Evolutionary conservation across 352 stramenopile species (phyloP).

Genomic region (Phytophthora foliorum): DNA sequence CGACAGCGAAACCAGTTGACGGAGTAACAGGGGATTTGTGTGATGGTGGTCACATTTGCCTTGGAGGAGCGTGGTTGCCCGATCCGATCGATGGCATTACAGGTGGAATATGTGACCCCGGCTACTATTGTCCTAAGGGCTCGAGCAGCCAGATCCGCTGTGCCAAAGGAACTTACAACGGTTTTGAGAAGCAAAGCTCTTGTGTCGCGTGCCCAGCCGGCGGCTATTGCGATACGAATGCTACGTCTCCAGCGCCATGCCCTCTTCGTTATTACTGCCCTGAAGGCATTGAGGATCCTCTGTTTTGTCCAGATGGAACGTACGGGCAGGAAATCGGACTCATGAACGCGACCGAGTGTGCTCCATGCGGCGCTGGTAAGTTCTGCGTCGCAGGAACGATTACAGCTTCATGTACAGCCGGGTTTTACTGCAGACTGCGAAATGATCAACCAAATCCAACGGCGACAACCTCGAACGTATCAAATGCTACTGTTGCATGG

Average conservation of each 20-base stretch:
- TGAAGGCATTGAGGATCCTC: constrained; percentile 46
- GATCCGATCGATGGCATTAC: constrained; percentile 65
- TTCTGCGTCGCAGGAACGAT: constrained; percentile 84
- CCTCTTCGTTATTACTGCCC: constrained; percentile 81
- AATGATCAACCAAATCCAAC: constrained; percentile 71
- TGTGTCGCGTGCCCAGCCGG: constrained; percentile 70
- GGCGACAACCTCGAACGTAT: not conserved
- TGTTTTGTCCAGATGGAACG: constrained; percentile 83
- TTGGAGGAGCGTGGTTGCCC: constrained; percentile 61
- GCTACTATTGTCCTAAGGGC: constrained; percentile 75
- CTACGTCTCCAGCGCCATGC: constrained; percentile 58
- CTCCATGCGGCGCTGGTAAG: constrained; percentile 71
- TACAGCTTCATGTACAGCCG: constrained; percentile 79
- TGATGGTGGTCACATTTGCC: constrained; percentile 65
- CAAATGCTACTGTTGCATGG: constrained; percentile 23
- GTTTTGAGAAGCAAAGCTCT: constrained; percentile 46
- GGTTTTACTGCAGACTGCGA: constrained; percentile 85
- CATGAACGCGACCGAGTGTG: constrained; percentile 59
- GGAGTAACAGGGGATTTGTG: constrained; percentile 59
- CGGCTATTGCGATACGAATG: constrained; percentile 76
- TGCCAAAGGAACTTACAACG: constrained; percentile 78
- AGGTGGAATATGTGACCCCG: constrained; percentile 62
- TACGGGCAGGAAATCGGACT: constrained; percentile 72
- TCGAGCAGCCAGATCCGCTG: constrained; percentile 65
- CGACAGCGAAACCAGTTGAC: constrained; percentile 50